Conservation (phyloP, 2,329 filamentous ascomycete species). For the Penicillium paneum region DNA sequence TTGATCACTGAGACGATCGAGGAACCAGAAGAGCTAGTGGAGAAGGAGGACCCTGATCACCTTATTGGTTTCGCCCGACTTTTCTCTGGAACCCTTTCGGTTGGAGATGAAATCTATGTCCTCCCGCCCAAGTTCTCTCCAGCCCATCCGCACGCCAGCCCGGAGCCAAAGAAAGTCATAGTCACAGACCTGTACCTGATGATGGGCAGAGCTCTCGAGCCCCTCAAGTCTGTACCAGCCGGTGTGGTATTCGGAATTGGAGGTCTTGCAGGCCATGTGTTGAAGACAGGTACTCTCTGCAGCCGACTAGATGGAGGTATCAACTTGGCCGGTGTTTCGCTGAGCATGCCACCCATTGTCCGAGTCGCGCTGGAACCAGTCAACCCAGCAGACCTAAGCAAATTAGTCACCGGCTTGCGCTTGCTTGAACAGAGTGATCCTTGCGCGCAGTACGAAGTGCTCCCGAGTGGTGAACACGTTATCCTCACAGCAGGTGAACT, state of each 20-base stretch:
- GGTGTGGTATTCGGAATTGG: constrained; percentile 94
- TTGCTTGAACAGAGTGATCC: constrained; percentile 92
- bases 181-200: constrained; percentile 89
- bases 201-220: constrained; percentile 83
- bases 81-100: constrained; percentile 83
- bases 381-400: constrained; percentile 85
- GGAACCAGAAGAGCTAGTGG: constrained; percentile 49
- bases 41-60: constrained; percentile 72
- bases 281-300: constrained; percentile 93
- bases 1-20: constrained; percentile 53
- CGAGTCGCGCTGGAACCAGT: constrained; percentile 91
- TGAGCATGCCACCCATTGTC: constrained; percentile 85
- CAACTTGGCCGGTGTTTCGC: constrained; percentile 82
- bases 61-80: constrained; percentile 92
- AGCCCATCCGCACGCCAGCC: constrained; percentile 65
- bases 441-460: constrained; percentile 91
- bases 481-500: constrained; percentile 90
- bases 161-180: constrained; percentile 75
- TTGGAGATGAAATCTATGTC: constrained; percentile 89
- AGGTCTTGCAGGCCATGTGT: constrained; percentile 85
- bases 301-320: constrained; percentile 80
- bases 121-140: constrained; percentile 91
- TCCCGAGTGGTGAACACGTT: constrained; percentile 91
- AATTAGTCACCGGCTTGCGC: constrained; percentile 86
- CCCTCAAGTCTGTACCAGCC: constrained; percentile 78